Evolutionary conservation across 176 grass and related monocot species (phyloP), one percentile per base, ranked within the genome.

Genomic region (Panicum miliaceum): DNA sequence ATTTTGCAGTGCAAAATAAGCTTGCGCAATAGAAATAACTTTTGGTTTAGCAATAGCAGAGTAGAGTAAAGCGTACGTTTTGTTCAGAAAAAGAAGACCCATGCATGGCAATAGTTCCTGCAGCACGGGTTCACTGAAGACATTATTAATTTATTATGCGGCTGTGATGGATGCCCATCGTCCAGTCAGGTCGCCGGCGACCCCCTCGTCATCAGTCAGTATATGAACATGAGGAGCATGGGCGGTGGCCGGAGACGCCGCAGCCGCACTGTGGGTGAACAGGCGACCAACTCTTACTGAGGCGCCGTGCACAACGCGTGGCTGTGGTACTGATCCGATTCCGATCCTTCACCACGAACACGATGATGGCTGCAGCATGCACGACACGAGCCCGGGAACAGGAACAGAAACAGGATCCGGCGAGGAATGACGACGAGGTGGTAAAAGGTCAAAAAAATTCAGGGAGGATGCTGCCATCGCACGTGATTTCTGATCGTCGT

Each of bases 401-500:
- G n/a, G n/a, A n/a, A n/a, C n/a, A n/a, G 18, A 19, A 35, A 35
- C 48, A 73, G 26, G 3, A 34, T 73, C 46, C 35, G 15, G 23
- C 38, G 57, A 25, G 7, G 57, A 60, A 26, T 10, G 23, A 27
- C 52, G 19, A 71, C n/a, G n/a, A 27, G 42, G 68, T 47, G n/a
- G 22, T 42, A n/a, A 41, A 40, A 2, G 12, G 46, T 12, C 0
- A 46, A 46, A 25, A 70, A 25, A 46, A 45, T 6, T 46, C 45
- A 46, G 10, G 48, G 50, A 75, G 51, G 53, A 76, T 58, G 6
- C 80, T 64, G 45, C 71, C 22, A 54, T n/a, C 2, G 71, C 82
- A 76, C 74, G 74, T 77, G 75, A 77, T 77, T 2, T 43, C 59
- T 84, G 71, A 22, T 32, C 46, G 43, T 51, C 29, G 43, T 51